Percentiles rank a stretch among this genome's conserved stretches.
Evolutionary conservation across 176 grass and related monocot species (phyloP).

Genomic region (Zizania latifolia): DNA sequence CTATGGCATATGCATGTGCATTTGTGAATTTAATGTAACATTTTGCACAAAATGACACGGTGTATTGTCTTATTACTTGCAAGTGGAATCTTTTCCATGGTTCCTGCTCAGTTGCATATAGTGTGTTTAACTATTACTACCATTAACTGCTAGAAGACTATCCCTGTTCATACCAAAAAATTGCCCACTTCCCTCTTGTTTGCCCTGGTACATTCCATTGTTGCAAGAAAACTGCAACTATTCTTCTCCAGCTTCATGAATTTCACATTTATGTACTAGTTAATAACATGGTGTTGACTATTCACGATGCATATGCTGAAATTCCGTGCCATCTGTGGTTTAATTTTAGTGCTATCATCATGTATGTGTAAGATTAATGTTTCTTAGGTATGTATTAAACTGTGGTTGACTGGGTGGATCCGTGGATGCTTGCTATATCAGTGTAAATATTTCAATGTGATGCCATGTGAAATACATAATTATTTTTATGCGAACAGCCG

Average conservation of each 20-base stretch:
- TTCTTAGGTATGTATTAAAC: background rate
- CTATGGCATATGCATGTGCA: background rate
- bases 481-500: background rate
- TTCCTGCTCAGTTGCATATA: constrained; percentile 11
- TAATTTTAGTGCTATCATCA: background rate
- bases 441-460: background rate
- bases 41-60: background rate
- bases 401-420: constrained; percentile 1
- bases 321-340: background rate
- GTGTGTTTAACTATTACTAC: background rate
- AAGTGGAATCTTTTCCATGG: background rate
- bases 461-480: background rate
- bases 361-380: background rate
- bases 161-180: background rate
- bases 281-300: background rate
- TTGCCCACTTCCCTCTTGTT: background rate
- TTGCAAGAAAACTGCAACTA: background rate
- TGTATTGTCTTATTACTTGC: background rate
- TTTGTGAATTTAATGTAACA: background rate
- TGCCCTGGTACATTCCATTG: background rate
- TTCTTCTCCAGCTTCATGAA: background rate
- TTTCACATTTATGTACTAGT: background rate
- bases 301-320: background rate
- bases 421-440: constrained; percentile 9
- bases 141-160: background rate